Evolutionary conservation across 441 rosid genomes (phyloP).

Genomic region (Isatis lusitanica): DNA sequence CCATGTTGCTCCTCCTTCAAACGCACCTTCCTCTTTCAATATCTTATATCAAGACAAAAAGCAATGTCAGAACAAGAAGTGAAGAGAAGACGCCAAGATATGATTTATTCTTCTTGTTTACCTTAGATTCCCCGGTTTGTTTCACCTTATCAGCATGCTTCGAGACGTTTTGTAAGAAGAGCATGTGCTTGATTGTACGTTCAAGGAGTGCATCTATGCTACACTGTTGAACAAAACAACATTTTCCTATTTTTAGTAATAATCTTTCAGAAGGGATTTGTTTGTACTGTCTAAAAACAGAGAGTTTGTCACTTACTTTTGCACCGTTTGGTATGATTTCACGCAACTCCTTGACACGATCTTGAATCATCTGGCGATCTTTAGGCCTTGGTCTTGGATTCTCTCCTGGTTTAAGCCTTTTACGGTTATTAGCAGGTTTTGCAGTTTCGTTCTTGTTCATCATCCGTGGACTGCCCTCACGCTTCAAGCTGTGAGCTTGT

Average conservation of each 20-base stretch:
- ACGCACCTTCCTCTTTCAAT: constrained; percentile 50
- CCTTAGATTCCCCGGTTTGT: constrained; percentile 84
- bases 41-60: constrained; percentile 44
- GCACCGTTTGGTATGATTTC: constrained; percentile 94
- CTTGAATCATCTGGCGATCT: constrained; percentile 99
- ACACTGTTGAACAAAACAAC: constrained; percentile 56
- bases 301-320: constrained; percentile 56
- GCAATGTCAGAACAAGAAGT: constrained; percentile 2
- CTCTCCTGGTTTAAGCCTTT: constrained; percentile 91
- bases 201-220: constrained; percentile 94
- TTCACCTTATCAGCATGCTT: constrained; percentile 92
- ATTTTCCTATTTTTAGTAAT: constrained; percentile 7
- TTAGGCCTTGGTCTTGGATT: constrained; percentile 95
- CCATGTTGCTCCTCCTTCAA: constrained; percentile 88
- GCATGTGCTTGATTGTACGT: constrained; percentile 94
- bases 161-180: constrained; percentile 91
- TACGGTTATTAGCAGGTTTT: constrained; percentile 62
- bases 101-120: constrained; percentile 16
- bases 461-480: constrained; percentile 65
- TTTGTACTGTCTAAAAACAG: not conserved
- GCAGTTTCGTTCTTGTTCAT: constrained; percentile 51
- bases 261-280: not conserved
- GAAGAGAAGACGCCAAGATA: not conserved
- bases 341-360: constrained; percentile 93
- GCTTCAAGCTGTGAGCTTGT: constrained; percentile 54